Evolutionary conservation across 2,329 filamentous ascomycete species (phyloP), one percentile per base, ranked within the genome.

Genomic region (Pseudocercospora pini-densiflorae): DNA sequence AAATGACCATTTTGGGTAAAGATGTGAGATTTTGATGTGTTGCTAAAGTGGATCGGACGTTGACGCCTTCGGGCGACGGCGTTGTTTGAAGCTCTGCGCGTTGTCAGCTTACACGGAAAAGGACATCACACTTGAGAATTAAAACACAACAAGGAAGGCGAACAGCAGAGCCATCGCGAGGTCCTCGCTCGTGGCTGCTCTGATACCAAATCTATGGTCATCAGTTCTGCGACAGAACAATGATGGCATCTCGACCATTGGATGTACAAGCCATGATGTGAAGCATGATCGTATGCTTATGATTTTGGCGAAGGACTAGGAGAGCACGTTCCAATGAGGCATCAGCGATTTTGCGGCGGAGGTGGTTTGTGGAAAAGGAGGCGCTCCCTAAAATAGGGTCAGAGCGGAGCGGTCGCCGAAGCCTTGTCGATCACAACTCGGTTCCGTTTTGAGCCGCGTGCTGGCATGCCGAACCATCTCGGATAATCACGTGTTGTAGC

Each of bases 1-100:
- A 54, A 29, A 29, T 29, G 8, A 31, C 51, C 14, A 10, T 5
- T 55, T 55, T 55, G 24, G 51, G 51, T 27, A 33, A 31, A 16
- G 51, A 55, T 31, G 27, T 55, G 24, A 55, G 51, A 55, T 55
- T 55, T 31, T 55, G 51, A 55, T 31, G 23, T 55, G 51, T 55
- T 55, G 12, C 10, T 33, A 27, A 55, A 55, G 51, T 33, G 27
- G 51, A 31, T 16, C 24, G 27, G 3, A 14, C 24, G 51, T 55
- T 55, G 51, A 55, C 23, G 51, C 27, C 19, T 33, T 55, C 2
- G 16, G 16, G 51, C 51, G 14, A 55, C 51, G 51, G 51, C 51
- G 51, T 21, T 27, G 51, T 55, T 55, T 55, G 51, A 19, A 55
- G 51, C 16, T n/a, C 51, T 55, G 51, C 51, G 8, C 51, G 24